phyloP scores from a whole-genome alignment of 2,329 filamentous ascomycete genomes.

The Blastomyces percursus region DNA sequence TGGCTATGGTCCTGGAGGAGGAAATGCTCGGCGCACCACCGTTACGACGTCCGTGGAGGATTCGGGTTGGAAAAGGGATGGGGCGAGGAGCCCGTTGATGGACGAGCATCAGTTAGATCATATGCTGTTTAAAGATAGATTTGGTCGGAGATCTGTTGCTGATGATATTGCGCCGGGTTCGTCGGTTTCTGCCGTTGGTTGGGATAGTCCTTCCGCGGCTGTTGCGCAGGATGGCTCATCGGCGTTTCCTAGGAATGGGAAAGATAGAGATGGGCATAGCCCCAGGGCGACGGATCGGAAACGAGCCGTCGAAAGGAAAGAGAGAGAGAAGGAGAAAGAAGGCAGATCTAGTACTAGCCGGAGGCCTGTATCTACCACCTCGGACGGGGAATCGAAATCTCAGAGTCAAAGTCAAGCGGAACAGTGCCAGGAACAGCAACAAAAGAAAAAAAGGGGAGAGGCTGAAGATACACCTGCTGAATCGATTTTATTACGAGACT shows the following conservation, averaged over 20 bases:
- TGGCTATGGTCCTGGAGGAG: background rate
- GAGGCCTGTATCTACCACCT: background rate
- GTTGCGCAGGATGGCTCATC: constrained; percentile 14
- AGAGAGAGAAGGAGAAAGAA: constrained; percentile 15
- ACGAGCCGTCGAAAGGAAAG: constrained; percentile 8
- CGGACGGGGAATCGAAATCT: constrained; percentile 1
- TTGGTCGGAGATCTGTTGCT: constrained; percentile 15
- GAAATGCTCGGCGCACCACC: background rate
- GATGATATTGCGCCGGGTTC: constrained; percentile 28
- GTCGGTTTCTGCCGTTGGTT: constrained; percentile 29
- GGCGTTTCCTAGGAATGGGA: background rate
- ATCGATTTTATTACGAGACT: constrained; percentile 58
- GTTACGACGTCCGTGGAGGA: constrained; percentile 1
- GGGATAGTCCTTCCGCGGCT: constrained; percentile 21
- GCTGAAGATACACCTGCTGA: constrained; percentile 34
- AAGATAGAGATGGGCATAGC: constrained; percentile 13
- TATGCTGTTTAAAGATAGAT: constrained; percentile 24
- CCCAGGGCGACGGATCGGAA: background rate
- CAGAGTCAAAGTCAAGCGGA: constrained; percentile 13
- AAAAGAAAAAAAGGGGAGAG: constrained; percentile 4
- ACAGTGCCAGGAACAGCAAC: constrained; percentile 9
- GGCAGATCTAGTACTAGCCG: constrained; percentile 8
- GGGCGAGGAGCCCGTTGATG: constrained; percentile 28
- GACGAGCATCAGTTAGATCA: constrained; percentile 30
- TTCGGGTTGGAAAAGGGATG: constrained; percentile 10